Percentiles rank a stretch among this genome's conserved stretches.
phyloP scores from a whole-genome alignment of 106 monocot genomes.

The Acanthochlamys bracteata region DNA sequence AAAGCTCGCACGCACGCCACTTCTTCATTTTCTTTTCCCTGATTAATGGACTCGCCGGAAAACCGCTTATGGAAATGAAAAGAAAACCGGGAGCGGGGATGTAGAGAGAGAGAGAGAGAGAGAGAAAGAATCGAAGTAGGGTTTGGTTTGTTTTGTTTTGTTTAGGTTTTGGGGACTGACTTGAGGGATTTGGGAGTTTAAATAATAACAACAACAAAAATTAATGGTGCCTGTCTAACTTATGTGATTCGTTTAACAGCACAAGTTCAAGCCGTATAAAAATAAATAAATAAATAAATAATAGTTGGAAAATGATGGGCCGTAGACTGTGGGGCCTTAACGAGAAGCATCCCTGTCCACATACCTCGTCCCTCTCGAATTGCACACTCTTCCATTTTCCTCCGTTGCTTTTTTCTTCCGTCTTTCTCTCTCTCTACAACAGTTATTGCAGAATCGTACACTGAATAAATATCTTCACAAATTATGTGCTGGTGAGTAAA shows the following conservation, averaged over 20 bases:
- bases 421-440: no score
- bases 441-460: no score
- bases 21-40: not conserved
- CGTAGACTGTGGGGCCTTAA: no score
- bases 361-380: conserved; percentile 27
- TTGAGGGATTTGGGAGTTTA: not conserved
- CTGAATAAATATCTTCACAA: no score
- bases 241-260: no score
- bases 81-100: not conserved
- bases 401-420: not conserved
- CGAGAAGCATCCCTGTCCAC: conserved; percentile 17
- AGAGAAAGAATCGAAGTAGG: not conserved
- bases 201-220: not conserved
- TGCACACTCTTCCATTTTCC: not conserved
- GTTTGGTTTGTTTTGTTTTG: not conserved
- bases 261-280: not conserved
- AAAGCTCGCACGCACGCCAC: conserved; percentile 47
- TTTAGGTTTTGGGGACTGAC: not conserved
- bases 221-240: no score
- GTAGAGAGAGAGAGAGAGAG: not conserved
- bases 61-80: not conserved
- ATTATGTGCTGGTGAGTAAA: no score
- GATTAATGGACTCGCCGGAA: not conserved
- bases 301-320: conserved; percentile 8
- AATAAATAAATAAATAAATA: no score